Evolutionary conservation across 805 yeast species (phyloP).

Genomic region (Metschnikowia shivogae): DNA sequence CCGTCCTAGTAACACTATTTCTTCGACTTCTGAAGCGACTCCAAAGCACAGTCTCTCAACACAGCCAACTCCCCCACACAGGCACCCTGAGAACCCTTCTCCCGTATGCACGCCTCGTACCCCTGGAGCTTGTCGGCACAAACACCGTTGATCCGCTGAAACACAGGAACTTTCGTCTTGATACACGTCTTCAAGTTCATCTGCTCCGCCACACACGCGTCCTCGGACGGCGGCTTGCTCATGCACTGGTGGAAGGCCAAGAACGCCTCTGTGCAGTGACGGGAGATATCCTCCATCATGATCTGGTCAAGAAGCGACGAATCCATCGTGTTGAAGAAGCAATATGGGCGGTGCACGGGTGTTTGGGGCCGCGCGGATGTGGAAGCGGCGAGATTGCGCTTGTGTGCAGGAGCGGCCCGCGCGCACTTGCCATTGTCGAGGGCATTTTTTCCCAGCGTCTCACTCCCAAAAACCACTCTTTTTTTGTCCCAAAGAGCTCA

Average conservation of each 20-base stretch:
- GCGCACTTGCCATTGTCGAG: constrained; percentile 1
- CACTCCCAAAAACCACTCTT: constrained; percentile 4
- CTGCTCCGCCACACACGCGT: constrained; percentile 55
- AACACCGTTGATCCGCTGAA: constrained; percentile 59
- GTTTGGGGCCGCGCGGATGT: too few relatives aligned
- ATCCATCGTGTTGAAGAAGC: constrained; percentile 9
- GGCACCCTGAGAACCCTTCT: constrained; percentile 40
- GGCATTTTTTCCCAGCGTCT: constrained; percentile 3
- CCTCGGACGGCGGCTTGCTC: constrained; percentile 48
- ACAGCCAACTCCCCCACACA: constrained; percentile 52
- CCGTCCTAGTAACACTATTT: not conserved
- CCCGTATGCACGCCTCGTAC: constrained; percentile 63
- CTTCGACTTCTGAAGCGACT: constrained; percentile 5
- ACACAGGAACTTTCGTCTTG: constrained; percentile 60
- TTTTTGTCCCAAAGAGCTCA: constrained; percentile 4
- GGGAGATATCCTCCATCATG: constrained; percentile 73
- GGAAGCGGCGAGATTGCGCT: too few relatives aligned
- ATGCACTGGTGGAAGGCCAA: constrained; percentile 72
- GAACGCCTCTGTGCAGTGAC: constrained; percentile 69
- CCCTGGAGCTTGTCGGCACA: constrained; percentile 56
- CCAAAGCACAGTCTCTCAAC: constrained; percentile 61
- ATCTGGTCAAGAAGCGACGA: constrained; percentile 54
- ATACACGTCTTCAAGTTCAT: constrained; percentile 59
- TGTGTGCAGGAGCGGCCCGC: not conserved
- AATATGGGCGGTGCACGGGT: too few relatives aligned